These are phyloP conservation scores for Annulohypoxylon moriforme DNA, from an alignment of 495 filamentous ascomycete genomes.

Conservation along the genomic window DNA sequence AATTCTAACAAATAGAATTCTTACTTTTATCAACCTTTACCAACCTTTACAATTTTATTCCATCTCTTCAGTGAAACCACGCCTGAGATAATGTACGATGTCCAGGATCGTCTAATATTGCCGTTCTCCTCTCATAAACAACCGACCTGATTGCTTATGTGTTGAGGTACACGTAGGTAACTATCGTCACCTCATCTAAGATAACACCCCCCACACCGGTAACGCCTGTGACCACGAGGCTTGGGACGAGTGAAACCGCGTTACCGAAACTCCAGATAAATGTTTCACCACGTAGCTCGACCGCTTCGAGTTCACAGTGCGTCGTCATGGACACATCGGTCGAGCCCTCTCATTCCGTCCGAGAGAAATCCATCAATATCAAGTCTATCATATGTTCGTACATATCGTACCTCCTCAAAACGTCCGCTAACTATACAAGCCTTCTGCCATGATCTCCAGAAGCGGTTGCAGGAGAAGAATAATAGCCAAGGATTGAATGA, in stretches of 20 bases:
- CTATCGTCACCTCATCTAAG: constrained; percentile 3
- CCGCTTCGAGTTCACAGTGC: not conserved
- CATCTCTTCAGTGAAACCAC: not conserved
- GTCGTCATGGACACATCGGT: constrained; percentile 27
- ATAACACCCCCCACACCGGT: constrained; percentile 13
- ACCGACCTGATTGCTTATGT: constrained; percentile 5
- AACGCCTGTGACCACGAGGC: constrained; percentile 2
- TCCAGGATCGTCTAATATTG: not conserved
- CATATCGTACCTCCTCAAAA: not conserved
- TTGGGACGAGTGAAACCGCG: constrained; percentile 23
- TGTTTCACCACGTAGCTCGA: not conserved
- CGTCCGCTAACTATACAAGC: constrained; percentile 41
- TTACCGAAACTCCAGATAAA: constrained; percentile 21
- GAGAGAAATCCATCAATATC: constrained; percentile 29
- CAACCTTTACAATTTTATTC: not conserved
- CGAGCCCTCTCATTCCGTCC: constrained; percentile 25
- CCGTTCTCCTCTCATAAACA: not conserved
- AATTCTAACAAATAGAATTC: constrained; percentile 24
- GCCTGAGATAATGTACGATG: not conserved
- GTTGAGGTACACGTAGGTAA: constrained; percentile 15
- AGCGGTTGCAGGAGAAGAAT: constrained; percentile 29
- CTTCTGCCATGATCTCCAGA: constrained; percentile 49
- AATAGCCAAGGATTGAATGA: constrained; percentile 12
- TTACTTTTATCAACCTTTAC: not conserved
- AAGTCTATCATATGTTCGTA: constrained; percentile 43